Percentiles rank a stretch among this genome's conserved stretches.
Evolutionary conservation across 192 early-diverging fungal genomes (phyloP).

Genomic region (Podochytrium sp.): DNA sequence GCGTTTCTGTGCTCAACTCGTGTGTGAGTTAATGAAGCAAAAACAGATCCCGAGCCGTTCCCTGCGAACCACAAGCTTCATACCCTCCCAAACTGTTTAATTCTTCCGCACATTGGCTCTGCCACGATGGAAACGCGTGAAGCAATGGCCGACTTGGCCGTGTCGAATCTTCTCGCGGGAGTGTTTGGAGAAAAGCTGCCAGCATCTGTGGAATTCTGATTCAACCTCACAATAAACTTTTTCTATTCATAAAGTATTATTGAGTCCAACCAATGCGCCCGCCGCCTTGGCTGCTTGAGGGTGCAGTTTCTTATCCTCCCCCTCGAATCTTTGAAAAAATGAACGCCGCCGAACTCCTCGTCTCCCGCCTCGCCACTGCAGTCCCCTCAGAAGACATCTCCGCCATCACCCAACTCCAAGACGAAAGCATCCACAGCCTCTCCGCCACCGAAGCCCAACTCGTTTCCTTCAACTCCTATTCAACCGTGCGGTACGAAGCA

Average conservation of each 20-base stretch:
- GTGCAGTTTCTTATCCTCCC: too few relatives aligned
- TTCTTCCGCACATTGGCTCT: conserved; percentile 87
- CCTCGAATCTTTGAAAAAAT: too few relatives aligned
- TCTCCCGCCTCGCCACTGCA: background rate
- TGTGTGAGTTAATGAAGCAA: background rate
- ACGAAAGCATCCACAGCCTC: background rate
- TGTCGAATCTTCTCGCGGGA: conserved; percentile 21
- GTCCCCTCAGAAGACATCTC: background rate
- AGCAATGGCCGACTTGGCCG: conserved; percentile 38
- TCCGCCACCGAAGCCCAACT: conserved; percentile 19
- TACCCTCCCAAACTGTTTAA: conserved; percentile 61
- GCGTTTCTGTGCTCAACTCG: background rate
- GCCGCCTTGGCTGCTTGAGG: too few relatives aligned
- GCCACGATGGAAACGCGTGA: conserved; percentile 84
- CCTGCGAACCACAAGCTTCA: conserved; percentile 60
- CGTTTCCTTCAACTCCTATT: conserved; percentile 60
- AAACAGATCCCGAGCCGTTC: conserved; percentile 77
- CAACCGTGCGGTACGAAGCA: conserved; percentile 54
- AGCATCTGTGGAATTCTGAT: conserved; percentile 1
- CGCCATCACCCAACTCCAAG: background rate
- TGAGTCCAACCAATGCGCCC: too few relatives aligned
- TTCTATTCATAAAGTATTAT: too few relatives aligned
- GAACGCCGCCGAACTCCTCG: background rate
- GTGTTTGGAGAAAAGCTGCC: conserved; percentile 22
- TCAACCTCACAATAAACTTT: too few relatives aligned